Conservation (phyloP, 1,139 yeast species). For the Saccharomyces hybrid region DNA sequence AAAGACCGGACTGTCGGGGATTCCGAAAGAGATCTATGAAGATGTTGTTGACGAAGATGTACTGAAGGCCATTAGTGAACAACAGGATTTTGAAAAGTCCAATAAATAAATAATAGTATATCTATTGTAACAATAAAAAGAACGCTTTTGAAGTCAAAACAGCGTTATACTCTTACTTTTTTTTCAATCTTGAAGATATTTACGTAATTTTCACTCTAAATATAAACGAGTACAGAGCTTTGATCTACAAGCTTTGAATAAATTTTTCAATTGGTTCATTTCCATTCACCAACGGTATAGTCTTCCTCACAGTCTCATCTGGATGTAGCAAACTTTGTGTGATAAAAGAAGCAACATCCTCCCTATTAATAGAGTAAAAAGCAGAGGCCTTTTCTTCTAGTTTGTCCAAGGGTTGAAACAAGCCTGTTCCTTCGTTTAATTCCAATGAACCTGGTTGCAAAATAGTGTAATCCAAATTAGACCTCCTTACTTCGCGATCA, state of each 20-base stretch:
- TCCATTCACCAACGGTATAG: conserved; percentile 33
- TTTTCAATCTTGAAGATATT: no score
- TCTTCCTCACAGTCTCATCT: conserved; percentile 25
- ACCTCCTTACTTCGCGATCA: conserved; percentile 38
- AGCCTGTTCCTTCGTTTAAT: conserved; percentile 38
- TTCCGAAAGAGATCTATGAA: conserved; percentile 51
- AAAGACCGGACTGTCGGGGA: conserved; percentile 53
- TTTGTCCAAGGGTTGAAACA: conserved; percentile 21
- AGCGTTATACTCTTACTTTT: no score
- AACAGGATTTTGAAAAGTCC: conserved; percentile 48
- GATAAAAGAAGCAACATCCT: conserved; percentile 29
- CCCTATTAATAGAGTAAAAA: conserved; percentile 18
- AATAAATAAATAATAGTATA: no score
- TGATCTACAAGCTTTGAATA: conserved; percentile 11
- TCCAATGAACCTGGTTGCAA: conserved; percentile 43
- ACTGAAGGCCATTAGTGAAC: conserved; percentile 55
- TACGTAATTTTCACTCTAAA: no score
- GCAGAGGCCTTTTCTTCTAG: conserved; percentile 11
- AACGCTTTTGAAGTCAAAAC: no score
- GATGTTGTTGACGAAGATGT: conserved; percentile 51
- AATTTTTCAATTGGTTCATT: conserved; percentile 27
- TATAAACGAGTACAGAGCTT: no score
- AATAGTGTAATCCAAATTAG: conserved; percentile 46
- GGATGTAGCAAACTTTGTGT: conserved; percentile 23
- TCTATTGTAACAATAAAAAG: no score